phyloP scores from a whole-genome alignment of 2,329 filamentous ascomycete genomes.

The Neospermospora avenae region DNA sequence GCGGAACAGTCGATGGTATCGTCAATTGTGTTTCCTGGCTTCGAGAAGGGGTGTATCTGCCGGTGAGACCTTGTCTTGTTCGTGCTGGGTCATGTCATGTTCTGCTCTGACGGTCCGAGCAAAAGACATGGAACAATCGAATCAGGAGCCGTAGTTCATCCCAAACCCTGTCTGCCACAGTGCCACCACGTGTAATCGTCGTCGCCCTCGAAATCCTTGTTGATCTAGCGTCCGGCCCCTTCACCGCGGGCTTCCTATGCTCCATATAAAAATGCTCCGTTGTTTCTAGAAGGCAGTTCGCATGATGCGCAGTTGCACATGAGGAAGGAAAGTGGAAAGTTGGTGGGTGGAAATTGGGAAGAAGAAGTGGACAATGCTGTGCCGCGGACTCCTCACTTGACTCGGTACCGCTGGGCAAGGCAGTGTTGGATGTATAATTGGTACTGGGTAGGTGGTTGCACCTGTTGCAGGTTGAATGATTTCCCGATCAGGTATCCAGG shows the following conservation, averaged over 20 bases:
- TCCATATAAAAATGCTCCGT: background rate
- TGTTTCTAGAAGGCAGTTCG: background rate
- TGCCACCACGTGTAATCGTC: background rate
- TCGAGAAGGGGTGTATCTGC: background rate
- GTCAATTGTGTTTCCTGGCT: background rate
- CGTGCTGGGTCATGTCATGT: background rate
- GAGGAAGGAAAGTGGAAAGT: background rate
- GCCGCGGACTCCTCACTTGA: background rate
- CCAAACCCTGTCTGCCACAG: background rate
- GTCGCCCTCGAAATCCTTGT: background rate
- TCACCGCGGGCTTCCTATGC: background rate
- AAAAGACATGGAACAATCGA: background rate
- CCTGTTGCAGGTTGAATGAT: too few relatives aligned
- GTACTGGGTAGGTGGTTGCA: too few relatives aligned
- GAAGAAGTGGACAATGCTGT: background rate
- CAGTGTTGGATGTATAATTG: background rate
- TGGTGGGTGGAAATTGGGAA: background rate
- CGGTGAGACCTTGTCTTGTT: background rate
- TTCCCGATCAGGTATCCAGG: too few relatives aligned
- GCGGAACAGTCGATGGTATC: background rate
- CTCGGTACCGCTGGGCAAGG: background rate
- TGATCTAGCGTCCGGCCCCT: background rate
- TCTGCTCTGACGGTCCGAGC: slow-evolving; percentile 2
- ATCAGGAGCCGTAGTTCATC: slow-evolving; percentile 3
- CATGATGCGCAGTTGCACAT: background rate